Conservation (phyloP, 1,284 basidiomycete species). For the Ustilago vetiveriae region DNA sequence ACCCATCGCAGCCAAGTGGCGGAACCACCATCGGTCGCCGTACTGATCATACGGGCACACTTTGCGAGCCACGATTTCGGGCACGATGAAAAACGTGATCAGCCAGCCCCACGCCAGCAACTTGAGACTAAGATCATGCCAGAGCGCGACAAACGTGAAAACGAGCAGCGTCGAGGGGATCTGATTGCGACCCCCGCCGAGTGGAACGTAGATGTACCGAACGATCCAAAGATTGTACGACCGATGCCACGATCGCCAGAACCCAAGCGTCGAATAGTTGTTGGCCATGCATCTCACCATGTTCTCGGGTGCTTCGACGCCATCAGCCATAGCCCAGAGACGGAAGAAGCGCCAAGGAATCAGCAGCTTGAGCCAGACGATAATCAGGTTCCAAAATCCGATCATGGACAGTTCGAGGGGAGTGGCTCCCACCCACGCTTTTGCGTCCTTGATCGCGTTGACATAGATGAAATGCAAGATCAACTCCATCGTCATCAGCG, state of each 20-base stretch:
- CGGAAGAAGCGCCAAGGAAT: constrained; percentile 98
- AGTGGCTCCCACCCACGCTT: constrained; percentile 76
- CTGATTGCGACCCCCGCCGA: constrained; percentile 79
- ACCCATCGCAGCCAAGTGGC: constrained; percentile 84
- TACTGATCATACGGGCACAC: constrained; percentile 77
- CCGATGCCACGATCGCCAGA: constrained; percentile 96
- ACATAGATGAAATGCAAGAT: constrained; percentile 95
- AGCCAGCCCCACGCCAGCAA: constrained; percentile 98
- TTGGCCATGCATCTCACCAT: constrained; percentile 99
- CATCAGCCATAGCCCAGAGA: constrained; percentile 88
- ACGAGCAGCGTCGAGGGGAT: constrained; percentile 79
- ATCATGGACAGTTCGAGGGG: constrained; percentile 88
- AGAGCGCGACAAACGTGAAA: constrained; percentile 98
- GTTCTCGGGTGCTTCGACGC: constrained; percentile 94
- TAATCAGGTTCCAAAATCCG: constrained; percentile 95
- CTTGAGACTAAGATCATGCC: constrained; percentile 92
- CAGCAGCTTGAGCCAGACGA: constrained; percentile 98
- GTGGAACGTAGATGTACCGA: constrained; percentile 85
- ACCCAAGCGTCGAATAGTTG: constrained; percentile 91
- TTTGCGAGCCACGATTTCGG: constrained; percentile 77
- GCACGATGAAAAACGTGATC: constrained; percentile 86
- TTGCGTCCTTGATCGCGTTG: constrained; percentile 91
- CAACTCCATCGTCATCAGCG: constrained; percentile 86
- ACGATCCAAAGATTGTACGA: constrained; percentile 97
- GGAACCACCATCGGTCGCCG: constrained; percentile 78